These are phyloP conservation scores for Trypanosoma melophagium DNA, from an alignment of 208 protist species.

Conservation along the genomic window DNA sequence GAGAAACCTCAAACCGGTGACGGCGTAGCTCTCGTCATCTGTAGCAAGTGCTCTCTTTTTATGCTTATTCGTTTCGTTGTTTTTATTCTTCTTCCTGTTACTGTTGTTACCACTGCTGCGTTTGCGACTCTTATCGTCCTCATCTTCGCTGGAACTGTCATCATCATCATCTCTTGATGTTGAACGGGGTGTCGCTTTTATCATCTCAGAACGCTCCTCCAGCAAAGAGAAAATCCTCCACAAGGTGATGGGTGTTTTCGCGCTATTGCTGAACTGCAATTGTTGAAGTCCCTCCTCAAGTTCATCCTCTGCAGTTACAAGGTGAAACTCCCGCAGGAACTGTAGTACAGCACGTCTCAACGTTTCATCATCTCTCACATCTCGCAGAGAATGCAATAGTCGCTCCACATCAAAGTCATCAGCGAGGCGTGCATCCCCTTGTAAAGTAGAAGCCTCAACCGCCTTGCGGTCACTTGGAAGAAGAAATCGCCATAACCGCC, in stretches of 20 bases:
- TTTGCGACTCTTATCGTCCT: too few relatives aligned
- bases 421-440: not conserved
- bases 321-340: constrained; percentile 39
- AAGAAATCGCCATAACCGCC: constrained; percentile 37
- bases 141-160: constrained; percentile 2
- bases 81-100: not conserved
- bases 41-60: not conserved
- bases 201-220: constrained; percentile 39
- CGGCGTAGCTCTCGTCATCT: constrained; percentile 44
- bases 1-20: constrained; percentile 59
- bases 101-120: too few relatives aligned
- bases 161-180: constrained; percentile 7
- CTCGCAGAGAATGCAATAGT: constrained; percentile 3
- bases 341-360: constrained; percentile 40
- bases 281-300: constrained; percentile 1
- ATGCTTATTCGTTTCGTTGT: not conserved
- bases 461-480: constrained; percentile 31
- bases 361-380: constrained; percentile 21
- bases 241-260: constrained; percentile 37
- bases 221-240: constrained; percentile 69
- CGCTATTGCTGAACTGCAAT: constrained; percentile 10
- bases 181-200: constrained; percentile 3
- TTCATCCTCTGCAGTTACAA: not conserved
- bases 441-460: constrained; percentile 2
- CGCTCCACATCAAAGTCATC: constrained; percentile 13